Conservation (phyloP, 257 asterid genomes). For the Gentiana dahurica region DNA sequence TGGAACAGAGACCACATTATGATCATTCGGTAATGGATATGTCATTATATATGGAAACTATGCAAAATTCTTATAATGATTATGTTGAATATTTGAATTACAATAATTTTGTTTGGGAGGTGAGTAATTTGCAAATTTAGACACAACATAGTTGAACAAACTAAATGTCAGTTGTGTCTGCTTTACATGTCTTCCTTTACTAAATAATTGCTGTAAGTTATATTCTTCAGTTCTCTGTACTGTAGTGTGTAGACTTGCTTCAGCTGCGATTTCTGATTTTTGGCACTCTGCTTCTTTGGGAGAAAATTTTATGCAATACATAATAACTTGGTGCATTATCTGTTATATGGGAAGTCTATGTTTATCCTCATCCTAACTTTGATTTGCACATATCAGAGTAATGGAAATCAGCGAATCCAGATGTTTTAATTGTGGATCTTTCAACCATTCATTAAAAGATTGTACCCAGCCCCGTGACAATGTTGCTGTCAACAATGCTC, state of each 20-base stretch:
- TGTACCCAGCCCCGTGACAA: constrained; percentile 89
- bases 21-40: too few species aligned
- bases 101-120: too few species aligned
- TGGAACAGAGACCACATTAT: too few species aligned
- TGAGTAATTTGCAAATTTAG: too few species aligned
- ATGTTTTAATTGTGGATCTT: constrained; percentile 93
- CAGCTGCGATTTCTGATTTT: background rate
- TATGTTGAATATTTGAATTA: too few species aligned
- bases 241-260: background rate
- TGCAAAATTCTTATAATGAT: too few species aligned
- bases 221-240: background rate
- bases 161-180: background rate
- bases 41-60: too few species aligned
- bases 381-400: constrained; percentile 38
- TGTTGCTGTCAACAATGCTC: constrained; percentile 75
- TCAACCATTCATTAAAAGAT: constrained; percentile 78
- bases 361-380: constrained; percentile 10
- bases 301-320: background rate
- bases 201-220: background rate
- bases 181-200: too few species aligned
- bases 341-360: background rate
- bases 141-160: too few species aligned
- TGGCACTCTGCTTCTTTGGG: background rate
- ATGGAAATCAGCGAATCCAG: constrained; percentile 53
- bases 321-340: background rate